Percentiles rank a stretch among this genome's conserved stretches.
These are phyloP conservation scores for Eucalyptus shirleyi DNA, from an alignment of 345 rosid genomes.

Conservation along the genomic window DNA sequence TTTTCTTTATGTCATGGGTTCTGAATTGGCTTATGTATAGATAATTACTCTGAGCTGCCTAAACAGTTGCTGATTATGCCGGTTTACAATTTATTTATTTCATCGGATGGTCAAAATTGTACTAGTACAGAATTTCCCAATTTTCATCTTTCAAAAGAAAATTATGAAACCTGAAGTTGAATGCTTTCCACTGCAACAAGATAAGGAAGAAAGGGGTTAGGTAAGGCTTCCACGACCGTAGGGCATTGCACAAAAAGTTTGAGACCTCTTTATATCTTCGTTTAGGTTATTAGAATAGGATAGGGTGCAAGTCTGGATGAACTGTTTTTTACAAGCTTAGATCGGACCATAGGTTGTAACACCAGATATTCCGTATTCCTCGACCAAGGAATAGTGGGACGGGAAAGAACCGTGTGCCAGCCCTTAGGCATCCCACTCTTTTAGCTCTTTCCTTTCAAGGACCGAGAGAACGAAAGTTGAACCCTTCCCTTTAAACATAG, in stretches of 20 bases:
- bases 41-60: neutral
- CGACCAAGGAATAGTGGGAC: neutral
- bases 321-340: neutral
- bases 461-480: neutral
- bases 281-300: neutral
- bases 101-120: too few species aligned
- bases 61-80: neutral
- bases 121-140: neutral
- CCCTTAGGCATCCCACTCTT: neutral
- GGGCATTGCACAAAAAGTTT: neutral
- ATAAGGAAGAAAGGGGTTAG: neutral
- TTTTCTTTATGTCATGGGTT: neutral
- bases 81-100: neutral
- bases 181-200: neutral
- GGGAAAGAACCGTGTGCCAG: neutral
- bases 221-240: neutral
- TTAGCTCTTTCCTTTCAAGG: neutral
- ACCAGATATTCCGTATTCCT: neutral
- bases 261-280: neutral
- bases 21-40: neutral
- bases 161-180: neutral
- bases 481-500: neutral
- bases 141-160: neutral
- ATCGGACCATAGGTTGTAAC: neutral
- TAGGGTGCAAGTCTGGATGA: neutral